phyloP scores from a whole-genome alignment of 1,284 basidiomycete species.

The Sanghuangporus weigelae region DNA sequence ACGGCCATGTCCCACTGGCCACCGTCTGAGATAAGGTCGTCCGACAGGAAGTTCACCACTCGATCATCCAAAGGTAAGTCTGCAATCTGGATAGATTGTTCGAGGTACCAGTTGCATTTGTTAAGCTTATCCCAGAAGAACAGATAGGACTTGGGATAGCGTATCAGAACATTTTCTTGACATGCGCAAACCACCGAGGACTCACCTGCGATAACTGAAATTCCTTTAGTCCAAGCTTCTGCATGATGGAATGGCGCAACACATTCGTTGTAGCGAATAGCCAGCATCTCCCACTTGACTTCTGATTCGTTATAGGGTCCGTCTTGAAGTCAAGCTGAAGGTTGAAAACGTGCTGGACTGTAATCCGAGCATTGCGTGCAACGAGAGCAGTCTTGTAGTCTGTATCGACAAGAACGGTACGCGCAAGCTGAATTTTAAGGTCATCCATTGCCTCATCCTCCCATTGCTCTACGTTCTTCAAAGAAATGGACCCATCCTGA shows the following conservation, averaged over 20 bases:
- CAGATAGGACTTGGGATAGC: slow-evolving; percentile 60
- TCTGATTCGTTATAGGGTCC: slow-evolving; percentile 84
- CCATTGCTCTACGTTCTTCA: slow-evolving; percentile 58
- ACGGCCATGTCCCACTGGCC: slow-evolving; percentile 96
- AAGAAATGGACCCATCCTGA: slow-evolving; percentile 52
- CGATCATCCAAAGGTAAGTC: slow-evolving; percentile 81
- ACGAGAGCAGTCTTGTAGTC: slow-evolving; percentile 65
- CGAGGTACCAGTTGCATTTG: slow-evolving; percentile 93
- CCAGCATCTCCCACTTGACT: slow-evolving; percentile 86
- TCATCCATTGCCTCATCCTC: slow-evolving; percentile 51
- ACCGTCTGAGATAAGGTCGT: slow-evolving; percentile 83
- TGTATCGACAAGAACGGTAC: slow-evolving; percentile 74
- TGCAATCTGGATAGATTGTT: slow-evolving; percentile 79
- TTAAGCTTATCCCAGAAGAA: slow-evolving; percentile 96
- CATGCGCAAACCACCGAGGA: background rate
- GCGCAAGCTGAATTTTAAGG: slow-evolving; percentile 70
- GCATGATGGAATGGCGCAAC: slow-evolving; percentile 79
- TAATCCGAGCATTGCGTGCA: slow-evolving; percentile 57
- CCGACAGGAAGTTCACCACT: slow-evolving; percentile 71
- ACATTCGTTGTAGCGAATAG: slow-evolving; percentile 90
- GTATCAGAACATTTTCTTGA: background rate
- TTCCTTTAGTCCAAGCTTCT: slow-evolving; percentile 78
- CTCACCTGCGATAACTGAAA: slow-evolving; percentile 85
- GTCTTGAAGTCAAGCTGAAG: slow-evolving; percentile 75
- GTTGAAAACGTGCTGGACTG: slow-evolving; percentile 83